These are phyloP conservation scores for Pyrenula massariospora DNA, from an alignment of 495 filamentous ascomycete species.

Conservation along the genomic window DNA sequence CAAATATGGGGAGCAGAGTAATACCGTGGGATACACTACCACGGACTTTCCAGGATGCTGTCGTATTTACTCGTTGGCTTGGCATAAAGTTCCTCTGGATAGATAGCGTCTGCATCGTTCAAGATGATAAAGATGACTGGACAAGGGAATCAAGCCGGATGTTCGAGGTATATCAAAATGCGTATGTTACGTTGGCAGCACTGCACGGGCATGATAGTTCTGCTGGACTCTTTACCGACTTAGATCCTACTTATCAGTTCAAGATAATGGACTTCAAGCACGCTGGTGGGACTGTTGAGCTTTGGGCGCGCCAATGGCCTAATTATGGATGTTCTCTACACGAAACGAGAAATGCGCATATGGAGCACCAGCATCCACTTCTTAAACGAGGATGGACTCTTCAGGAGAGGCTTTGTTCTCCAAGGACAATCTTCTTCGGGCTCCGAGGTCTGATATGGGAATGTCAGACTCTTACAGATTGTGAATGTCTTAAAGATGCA, in stretches of 20 bases:
- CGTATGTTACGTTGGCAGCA: conserved; percentile 18
- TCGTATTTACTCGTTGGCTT: conserved; percentile 15
- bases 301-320: not conserved
- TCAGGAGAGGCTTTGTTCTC: not conserved
- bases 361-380: not conserved
- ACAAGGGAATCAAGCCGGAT: conserved; percentile 23
- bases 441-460: not conserved
- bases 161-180: conserved; percentile 18
- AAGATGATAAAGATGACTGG: conserved; percentile 28
- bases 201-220: not conserved
- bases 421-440: not conserved
- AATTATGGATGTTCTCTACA: not conserved
- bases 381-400: not conserved
- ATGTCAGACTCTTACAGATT: not conserved
- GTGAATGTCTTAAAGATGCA: not conserved
- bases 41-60: conserved; percentile 18
- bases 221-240: not conserved
- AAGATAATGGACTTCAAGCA: not conserved
- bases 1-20: conserved; percentile 4
- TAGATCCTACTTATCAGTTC: not conserved
- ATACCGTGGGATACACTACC: conserved; percentile 8
- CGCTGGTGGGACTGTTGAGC: not conserved
- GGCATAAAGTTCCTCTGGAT: conserved; percentile 31
- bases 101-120: conserved; percentile 31
- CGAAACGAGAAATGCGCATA: not conserved